These are phyloP conservation scores for Metschnikowia santaceciliae DNA, from an alignment of 805 yeast genomes.

Conservation along the genomic window DNA sequence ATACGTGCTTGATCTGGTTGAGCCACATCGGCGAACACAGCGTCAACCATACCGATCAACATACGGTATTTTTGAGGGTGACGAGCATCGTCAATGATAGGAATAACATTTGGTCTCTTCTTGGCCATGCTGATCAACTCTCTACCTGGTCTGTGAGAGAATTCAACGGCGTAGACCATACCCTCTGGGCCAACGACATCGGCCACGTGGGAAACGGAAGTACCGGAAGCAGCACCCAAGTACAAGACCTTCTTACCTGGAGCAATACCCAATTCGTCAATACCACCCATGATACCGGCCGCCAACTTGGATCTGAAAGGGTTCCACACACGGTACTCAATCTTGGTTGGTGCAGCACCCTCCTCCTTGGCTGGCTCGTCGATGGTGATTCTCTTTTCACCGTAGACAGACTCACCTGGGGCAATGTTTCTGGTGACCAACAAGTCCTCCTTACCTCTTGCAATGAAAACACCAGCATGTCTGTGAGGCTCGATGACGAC, in stretches of 20 bases:
- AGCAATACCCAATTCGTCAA: slow-evolving; percentile 93
- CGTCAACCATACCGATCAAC: slow-evolving; percentile 98
- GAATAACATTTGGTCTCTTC: slow-evolving; percentile 99
- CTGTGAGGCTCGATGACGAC: slow-evolving; percentile 98
- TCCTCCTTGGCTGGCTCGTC: slow-evolving; percentile 92
- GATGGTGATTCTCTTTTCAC: slow-evolving; percentile 92
- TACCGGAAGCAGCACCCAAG: slow-evolving; percentile 99
- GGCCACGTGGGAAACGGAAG: slow-evolving; percentile 96
- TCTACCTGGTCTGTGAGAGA: slow-evolving; percentile 99
- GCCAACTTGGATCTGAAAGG: slow-evolving; percentile 99
- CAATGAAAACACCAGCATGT: slow-evolving; percentile 98
- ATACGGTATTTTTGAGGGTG: slow-evolving; percentile 99
- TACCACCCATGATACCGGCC: slow-evolving; percentile 99
- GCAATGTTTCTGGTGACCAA: slow-evolving; percentile 94
- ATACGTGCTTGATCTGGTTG: slow-evolving; percentile 99
- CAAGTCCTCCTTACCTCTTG: slow-evolving; percentile 99
- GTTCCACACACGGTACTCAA: slow-evolving; percentile 99
- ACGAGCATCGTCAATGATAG: slow-evolving; percentile 99
- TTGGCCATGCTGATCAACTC: slow-evolving; percentile 99
- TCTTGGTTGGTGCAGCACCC: slow-evolving; percentile 85
- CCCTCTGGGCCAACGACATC: slow-evolving; percentile 99
- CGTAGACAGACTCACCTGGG: slow-evolving; percentile 98
- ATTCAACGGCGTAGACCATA: slow-evolving; percentile 97
- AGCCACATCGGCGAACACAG: slow-evolving; percentile 98
- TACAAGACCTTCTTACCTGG: slow-evolving; percentile 98